Evolutionary conservation across 495 filamentous ascomycete genomes (phyloP), one percentile per base, ranked within the genome.

Genomic region (Annulohypoxylon maeteangense): DNA sequence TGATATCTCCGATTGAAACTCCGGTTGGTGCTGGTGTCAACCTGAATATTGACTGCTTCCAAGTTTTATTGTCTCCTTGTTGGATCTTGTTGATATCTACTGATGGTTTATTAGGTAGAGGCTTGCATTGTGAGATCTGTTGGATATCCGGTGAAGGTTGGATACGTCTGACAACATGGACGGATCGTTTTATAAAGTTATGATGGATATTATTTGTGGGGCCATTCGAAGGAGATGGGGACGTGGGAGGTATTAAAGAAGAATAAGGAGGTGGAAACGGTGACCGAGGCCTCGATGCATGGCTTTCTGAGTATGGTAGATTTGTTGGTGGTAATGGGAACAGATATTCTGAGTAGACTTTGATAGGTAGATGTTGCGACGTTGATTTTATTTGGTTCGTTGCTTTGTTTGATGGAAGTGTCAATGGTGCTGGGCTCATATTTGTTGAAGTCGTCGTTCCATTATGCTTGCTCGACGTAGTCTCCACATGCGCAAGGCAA

Each of bases 291-390:
- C 31, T 36, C 25, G 36, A 38, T 10, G 32, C 34, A 18, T 38
- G 65, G 3, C 7, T 25, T 3, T 34, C n/a, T 7, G 67, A 55
- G 14, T 11, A 16, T 3, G 42, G n/a, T 10, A 50, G 27, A 2
- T 18, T 53, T n/a, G 29, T 42, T 25, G 68, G 63, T 29, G 68
- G 68, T 5, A 67, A 14, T 4, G 68, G 68, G 22, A 67, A 71
- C 11, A 56, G 0, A 12, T 56, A 62, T 20, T 62, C 62, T 1
- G 57, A 42, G 25, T 38, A 22, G 2, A 25, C 8, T 10, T 55
- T 8, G 0, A 40, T 16, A 4, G 62, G 10, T 6, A 8, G 11
- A 7, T 51, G 1, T 51, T 29, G 47, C 4, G 27, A 10, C 7
- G 4, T 18, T 10, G 7, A 10, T 32, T 1, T 40, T 36, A 16